These are phyloP conservation scores for Dillenia turbinata DNA, from an alignment of 164 flowering plant species.

Conservation along the genomic window DNA sequence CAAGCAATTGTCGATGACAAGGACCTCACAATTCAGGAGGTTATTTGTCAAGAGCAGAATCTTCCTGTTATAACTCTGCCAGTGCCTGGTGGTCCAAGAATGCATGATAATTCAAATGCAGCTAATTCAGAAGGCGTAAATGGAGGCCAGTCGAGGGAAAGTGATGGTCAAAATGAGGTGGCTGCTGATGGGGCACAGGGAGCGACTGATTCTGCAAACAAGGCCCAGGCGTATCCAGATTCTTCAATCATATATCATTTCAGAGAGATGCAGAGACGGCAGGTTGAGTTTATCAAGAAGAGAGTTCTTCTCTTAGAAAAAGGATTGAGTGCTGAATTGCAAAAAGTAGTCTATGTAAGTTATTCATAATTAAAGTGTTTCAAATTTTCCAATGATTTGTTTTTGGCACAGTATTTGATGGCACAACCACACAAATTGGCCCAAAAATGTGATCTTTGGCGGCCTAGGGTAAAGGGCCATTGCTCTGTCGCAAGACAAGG, in stretches of 20 bases:
- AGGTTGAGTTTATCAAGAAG: conserved; percentile 88
- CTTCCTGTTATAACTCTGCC: conserved; percentile 54
- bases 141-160: conserved; percentile 24
- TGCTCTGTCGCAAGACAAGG: too few species aligned
- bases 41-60: conserved; percentile 84
- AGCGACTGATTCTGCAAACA: conserved; percentile 34
- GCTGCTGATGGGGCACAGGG: conserved; percentile 38
- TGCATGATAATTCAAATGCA: conserved; percentile 31
- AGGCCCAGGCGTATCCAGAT: conserved; percentile 47
- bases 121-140: conserved; percentile 23
- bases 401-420: too few species aligned
- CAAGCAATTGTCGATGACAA: conserved; percentile 96
- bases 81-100: conserved; percentile 41
- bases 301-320: conserved; percentile 91
- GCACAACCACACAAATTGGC: too few species aligned
- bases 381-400: too few species aligned
- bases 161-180: conserved; percentile 35
- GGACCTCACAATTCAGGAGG: conserved; percentile 66
- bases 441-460: too few species aligned
- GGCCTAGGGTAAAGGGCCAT: too few species aligned
- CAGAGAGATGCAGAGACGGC: conserved; percentile 88
- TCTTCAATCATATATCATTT: conserved; percentile 47
- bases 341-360: conserved; percentile 71
- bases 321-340: conserved; percentile 71
- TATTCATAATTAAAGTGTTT: not conserved